phyloP scores from a whole-genome alignment of 2,329 filamentous ascomycete genomes.

The Rutstroemia sp. region DNA sequence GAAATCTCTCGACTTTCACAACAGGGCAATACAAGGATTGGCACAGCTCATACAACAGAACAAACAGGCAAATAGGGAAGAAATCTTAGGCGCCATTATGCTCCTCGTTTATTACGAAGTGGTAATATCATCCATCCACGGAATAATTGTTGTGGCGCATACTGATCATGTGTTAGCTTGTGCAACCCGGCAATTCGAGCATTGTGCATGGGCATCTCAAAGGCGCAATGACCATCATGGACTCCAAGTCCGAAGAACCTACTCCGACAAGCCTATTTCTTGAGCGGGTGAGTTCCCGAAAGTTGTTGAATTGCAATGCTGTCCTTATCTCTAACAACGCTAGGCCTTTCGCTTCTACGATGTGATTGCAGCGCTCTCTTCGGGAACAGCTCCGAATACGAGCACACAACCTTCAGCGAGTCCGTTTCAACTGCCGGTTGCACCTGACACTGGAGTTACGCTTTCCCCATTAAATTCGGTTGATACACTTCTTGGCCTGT shows the following conservation, averaged over 20 bases:
- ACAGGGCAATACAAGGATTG: conserved; percentile 49
- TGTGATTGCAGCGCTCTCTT: conserved; percentile 54
- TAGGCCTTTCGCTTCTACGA: conserved; percentile 60
- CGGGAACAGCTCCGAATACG: conserved; percentile 50
- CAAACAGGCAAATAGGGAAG: conserved; percentile 43
- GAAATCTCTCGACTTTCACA: conserved; percentile 52
- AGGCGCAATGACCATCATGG: conserved; percentile 54
- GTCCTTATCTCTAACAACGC: conserved; percentile 18
- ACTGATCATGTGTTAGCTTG: conserved; percentile 38
- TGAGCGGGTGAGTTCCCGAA: conserved; percentile 41
- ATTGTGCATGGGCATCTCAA: conserved; percentile 54
- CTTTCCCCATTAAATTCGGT: conserved; percentile 43
- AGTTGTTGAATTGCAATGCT: not conserved
- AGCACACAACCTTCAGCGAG: conserved; percentile 40
- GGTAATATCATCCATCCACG: conserved; percentile 22
- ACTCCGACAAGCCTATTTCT: conserved; percentile 50
- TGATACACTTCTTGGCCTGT: conserved; percentile 46
- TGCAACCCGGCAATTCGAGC: conserved; percentile 50
- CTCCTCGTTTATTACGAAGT: conserved; percentile 58
- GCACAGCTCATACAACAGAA: conserved; percentile 48
- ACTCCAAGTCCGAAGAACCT: conserved; percentile 35
- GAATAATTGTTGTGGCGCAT: conserved; percentile 7
- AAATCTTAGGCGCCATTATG: conserved; percentile 54
- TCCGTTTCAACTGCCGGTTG: conserved; percentile 39
- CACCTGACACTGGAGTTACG: conserved; percentile 34